phyloP scores from a whole-genome alignment of 2,329 filamentous ascomycete species.

The Metarhizium guizhouense region DNA sequence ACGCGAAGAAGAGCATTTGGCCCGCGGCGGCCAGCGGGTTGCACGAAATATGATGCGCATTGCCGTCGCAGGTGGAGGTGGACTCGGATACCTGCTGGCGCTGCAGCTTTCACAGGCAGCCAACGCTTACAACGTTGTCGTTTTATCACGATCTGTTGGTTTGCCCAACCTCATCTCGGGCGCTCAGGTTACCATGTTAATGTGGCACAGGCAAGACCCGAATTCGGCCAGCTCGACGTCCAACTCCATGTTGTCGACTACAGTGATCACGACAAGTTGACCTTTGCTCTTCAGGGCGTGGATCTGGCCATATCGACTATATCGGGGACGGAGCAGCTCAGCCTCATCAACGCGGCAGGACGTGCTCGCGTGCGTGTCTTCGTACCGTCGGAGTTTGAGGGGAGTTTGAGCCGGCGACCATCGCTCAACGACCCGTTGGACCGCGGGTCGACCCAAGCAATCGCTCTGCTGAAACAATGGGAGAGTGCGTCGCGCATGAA shows the following conservation, averaged over 20 bases:
- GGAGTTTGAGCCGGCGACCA: conserved; percentile 45
- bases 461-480: conserved; percentile 47
- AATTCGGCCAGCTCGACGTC: conserved; percentile 46
- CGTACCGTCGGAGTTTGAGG: conserved; percentile 70
- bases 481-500: conserved; percentile 44
- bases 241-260: conserved; percentile 66
- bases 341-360: conserved; percentile 63
- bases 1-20: conserved; percentile 3
- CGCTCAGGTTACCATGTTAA: conserved; percentile 11
- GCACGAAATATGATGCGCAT: conserved; percentile 35
- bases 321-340: conserved; percentile 54
- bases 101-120: conserved; percentile 46
- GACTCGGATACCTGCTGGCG: conserved; percentile 34
- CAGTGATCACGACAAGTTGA: conserved; percentile 44
- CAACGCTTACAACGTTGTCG: conserved; percentile 58
- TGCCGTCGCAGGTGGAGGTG: conserved; percentile 37
- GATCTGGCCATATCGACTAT: conserved; percentile 71
- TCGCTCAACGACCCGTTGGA: conserved; percentile 48
- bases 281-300: conserved; percentile 59
- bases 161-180: conserved; percentile 1
- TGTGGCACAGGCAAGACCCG: conserved; percentile 38
- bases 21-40: conserved; percentile 10
- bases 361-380: conserved; percentile 57
- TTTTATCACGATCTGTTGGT: conserved; percentile 50
- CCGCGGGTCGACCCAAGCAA: conserved; percentile 47